Conservation (phyloP, 768 basidiomycete genomes). For the Leccinum subtestaceum region DNA sequence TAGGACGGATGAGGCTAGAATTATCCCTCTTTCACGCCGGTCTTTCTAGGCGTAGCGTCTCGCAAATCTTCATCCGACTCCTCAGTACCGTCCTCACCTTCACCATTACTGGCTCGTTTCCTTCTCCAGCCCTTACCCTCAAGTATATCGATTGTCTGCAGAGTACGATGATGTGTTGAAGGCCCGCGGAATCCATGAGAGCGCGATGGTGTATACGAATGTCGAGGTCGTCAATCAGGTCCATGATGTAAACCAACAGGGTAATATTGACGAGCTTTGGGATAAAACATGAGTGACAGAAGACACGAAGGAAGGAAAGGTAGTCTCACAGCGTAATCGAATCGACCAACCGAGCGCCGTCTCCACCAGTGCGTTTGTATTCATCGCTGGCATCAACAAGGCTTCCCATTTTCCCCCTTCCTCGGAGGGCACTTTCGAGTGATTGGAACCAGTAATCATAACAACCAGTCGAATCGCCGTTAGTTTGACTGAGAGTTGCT, state of each 20-base stretch:
- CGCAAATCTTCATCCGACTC: conserved; percentile 47
- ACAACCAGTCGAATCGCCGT: conserved; percentile 52
- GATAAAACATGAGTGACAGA: conserved; percentile 12
- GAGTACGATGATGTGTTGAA: conserved; percentile 67
- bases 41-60: conserved; percentile 58
- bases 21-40: conserved; percentile 40
- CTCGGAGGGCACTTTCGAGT: conserved; percentile 69
- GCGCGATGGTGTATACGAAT: conserved; percentile 82
- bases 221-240: conserved; percentile 71
- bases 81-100: conserved; percentile 35
- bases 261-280: conserved; percentile 53
- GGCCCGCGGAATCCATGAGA: conserved; percentile 87
- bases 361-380: conserved; percentile 61
- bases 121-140: conserved; percentile 59
- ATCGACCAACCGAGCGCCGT: conserved; percentile 56
- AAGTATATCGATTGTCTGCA: conserved; percentile 80
- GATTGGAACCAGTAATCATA: conserved; percentile 92
- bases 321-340: conserved; percentile 79
- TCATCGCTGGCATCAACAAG: conserved; percentile 94
- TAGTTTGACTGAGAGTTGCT: conserved; percentile 66
- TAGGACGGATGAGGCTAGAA: conserved; percentile 31
- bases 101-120: conserved; percentile 30
- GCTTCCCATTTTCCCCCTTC: conserved; percentile 93
- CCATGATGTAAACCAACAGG: conserved; percentile 67
- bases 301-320: background rate